A percentile compares a stretch with the other conserved stretches of the same genome.
phyloP scores from a whole-genome alignment of 1,139 yeast genomes.

The Yamadazyma spencermartinsiae region DNA sequence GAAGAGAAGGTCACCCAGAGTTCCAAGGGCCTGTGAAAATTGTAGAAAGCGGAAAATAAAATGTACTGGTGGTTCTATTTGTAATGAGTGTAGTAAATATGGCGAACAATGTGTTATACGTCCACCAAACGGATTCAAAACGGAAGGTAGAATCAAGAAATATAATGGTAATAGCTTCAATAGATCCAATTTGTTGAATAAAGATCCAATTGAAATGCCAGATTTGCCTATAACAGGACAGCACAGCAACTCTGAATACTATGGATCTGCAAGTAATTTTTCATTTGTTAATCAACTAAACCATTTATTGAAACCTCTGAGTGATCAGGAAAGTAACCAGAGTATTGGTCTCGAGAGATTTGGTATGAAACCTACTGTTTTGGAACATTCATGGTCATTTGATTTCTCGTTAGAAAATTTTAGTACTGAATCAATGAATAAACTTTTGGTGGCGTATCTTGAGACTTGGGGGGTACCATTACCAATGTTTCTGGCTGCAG shows the following conservation, averaged over 20 bases:
- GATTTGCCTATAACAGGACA: conserved; percentile 9
- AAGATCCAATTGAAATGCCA: conserved; percentile 12
- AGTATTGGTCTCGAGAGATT: conserved; percentile 12
- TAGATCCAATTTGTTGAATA: conserved; percentile 2
- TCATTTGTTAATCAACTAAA: conserved; percentile 16
- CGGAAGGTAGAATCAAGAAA: conserved; percentile 1
- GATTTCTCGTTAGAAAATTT: conserved; percentile 6
- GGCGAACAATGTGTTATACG: conserved; percentile 12
- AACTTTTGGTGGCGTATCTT: conserved; percentile 11
- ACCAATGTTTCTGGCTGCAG: conserved; percentile 12
- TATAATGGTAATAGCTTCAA: background rate
- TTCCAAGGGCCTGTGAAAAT: conserved; percentile 13
- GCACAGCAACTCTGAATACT: conserved; percentile 12
- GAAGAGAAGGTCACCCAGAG: conserved; percentile 9
- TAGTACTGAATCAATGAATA: conserved; percentile 8
- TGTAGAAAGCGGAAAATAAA: conserved; percentile 12
- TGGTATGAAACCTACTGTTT: conserved; percentile 12
- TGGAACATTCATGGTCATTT: conserved; percentile 7
- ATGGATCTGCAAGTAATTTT: conserved; percentile 16
- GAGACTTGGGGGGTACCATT: conserved; percentile 14
- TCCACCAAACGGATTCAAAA: conserved; percentile 5
- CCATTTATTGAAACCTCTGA: conserved; percentile 8
- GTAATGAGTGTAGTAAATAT: conserved; percentile 12
- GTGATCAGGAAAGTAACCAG: conserved; percentile 1
- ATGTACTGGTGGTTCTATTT: conserved; percentile 12